These are phyloP conservation scores for Sphaerosporella brunnea DNA, from an alignment of 495 filamentous ascomycete genomes.

Conservation along the genomic window DNA sequence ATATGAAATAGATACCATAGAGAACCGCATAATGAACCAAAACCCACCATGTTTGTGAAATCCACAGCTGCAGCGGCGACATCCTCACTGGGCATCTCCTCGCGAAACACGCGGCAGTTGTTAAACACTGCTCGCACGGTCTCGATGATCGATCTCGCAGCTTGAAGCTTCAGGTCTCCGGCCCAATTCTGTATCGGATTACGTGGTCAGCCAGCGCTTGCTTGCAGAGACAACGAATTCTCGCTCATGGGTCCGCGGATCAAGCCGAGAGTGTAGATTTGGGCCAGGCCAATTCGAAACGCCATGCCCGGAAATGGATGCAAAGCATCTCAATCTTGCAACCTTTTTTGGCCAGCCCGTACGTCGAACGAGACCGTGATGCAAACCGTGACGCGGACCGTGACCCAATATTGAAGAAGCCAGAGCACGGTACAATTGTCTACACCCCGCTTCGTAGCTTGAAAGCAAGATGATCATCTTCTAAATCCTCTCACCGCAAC, in stretches of 20 bases:
- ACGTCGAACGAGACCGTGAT: too few species aligned
- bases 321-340: slow-evolving; percentile 1
- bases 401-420: too few species aligned
- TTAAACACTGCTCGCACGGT: slow-evolving; percentile 21
- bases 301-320: not conserved
- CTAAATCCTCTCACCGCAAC: too few species aligned
- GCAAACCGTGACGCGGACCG: too few species aligned
- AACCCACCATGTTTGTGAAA: slow-evolving; percentile 74
- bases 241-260: not conserved
- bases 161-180: slow-evolving; percentile 63
- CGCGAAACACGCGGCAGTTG: slow-evolving; percentile 35
- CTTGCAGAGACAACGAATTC: not conserved
- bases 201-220: slow-evolving; percentile 12
- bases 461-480: too few species aligned
- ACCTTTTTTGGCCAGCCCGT: not conserved
- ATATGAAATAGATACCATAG: too few species aligned
- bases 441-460: too few species aligned
- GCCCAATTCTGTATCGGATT: slow-evolving; percentile 62
- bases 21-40: too few species aligned
- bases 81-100: slow-evolving; percentile 36
- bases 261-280: not conserved
- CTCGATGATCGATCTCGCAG: slow-evolving; percentile 31
- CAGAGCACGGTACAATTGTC: too few species aligned
- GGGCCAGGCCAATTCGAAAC: not conserved
- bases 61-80: slow-evolving; percentile 35